Evolutionary conservation across 306 rosid genomes (phyloP).

Genomic region (Betula pendula): DNA sequence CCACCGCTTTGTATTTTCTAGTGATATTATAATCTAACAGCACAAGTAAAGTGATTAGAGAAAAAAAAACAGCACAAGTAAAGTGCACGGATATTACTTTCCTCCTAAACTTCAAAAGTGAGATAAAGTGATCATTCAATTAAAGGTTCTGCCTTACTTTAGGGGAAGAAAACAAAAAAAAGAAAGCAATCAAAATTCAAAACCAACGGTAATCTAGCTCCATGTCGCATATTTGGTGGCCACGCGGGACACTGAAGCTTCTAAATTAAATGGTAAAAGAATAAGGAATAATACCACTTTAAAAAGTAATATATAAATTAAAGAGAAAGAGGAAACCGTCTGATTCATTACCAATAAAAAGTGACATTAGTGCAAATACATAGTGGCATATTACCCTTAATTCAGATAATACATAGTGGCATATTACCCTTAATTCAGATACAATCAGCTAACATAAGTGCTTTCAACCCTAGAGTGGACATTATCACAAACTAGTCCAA

Average conservation of each 20-base stretch:
- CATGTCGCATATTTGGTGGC: not conserved
- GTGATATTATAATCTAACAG: no score
- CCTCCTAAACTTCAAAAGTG: not conserved
- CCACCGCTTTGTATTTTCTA: no score
- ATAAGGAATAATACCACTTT: not conserved
- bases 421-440: constrained; percentile 13
- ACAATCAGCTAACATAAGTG: not conserved
- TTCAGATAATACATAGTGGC: constrained; percentile 3
- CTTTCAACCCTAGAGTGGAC: constrained; percentile 20
- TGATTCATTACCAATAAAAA: not conserved
- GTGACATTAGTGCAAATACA: constrained; percentile 23
- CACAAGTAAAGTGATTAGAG: no score
- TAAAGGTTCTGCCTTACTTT: not conserved
- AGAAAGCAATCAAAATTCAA: not conserved
- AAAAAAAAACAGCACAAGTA: no score
- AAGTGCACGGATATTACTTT: not conserved
- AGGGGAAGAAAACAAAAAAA: not conserved
- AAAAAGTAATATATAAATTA: not conserved
- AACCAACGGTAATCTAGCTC: not conserved
- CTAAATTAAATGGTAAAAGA: not conserved
- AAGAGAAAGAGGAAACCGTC: not conserved
- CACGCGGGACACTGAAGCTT: not conserved
- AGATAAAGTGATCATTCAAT: not conserved
- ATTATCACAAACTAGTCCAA: constrained; percentile 16
- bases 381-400: not conserved